Conservation (phyloP, 306 rosid genomes). For the Casuarina cunninghamiana region DNA sequence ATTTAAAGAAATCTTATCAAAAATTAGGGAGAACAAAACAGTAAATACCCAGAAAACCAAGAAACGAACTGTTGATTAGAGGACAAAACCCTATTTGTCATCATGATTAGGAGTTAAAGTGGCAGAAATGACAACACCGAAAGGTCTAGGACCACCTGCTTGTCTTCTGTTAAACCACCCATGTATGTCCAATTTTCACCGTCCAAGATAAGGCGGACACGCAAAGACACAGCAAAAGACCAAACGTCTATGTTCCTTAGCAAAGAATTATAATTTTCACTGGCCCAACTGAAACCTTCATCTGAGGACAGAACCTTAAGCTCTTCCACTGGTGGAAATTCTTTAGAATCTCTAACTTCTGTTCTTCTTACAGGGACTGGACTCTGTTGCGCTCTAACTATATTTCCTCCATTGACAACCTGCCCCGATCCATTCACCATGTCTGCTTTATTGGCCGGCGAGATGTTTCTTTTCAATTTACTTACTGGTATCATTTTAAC, state of each 20-base stretch:
- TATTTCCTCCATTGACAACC: slow-evolving; percentile 55
- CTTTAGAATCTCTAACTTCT: slow-evolving; percentile 35
- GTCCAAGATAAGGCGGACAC: slow-evolving; percentile 77
- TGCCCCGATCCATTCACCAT: slow-evolving; percentile 55
- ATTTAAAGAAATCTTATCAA: slow-evolving; percentile 15
- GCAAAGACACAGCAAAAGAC: slow-evolving; percentile 81
- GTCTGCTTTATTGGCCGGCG: slow-evolving; percentile 43
- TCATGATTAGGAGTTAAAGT: background rate
- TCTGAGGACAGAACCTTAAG: slow-evolving; percentile 83
- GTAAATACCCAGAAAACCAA: slow-evolving; percentile 19
- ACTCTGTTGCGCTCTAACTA: slow-evolving; percentile 43
- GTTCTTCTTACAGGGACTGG: slow-evolving; percentile 41
- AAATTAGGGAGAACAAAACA: slow-evolving; percentile 12
- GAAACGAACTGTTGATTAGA: slow-evolving; percentile 13
- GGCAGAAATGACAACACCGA: background rate
- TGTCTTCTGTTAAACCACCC: slow-evolving; percentile 84
- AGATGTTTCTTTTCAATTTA: slow-evolving; percentile 52
- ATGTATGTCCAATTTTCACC: slow-evolving; percentile 83
- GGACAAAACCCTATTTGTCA: background rate
- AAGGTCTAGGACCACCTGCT: slow-evolving; percentile 56
- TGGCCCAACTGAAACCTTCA: slow-evolving; percentile 92
- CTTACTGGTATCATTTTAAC: slow-evolving; percentile 80
- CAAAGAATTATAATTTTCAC: slow-evolving; percentile 77
- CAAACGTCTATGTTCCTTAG: slow-evolving; percentile 90
- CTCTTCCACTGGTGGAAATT: slow-evolving; percentile 74